Base-by-base conservation (phyloP, 768 basidiomycete genomes). In the Calocybe cyanea region DNA sequence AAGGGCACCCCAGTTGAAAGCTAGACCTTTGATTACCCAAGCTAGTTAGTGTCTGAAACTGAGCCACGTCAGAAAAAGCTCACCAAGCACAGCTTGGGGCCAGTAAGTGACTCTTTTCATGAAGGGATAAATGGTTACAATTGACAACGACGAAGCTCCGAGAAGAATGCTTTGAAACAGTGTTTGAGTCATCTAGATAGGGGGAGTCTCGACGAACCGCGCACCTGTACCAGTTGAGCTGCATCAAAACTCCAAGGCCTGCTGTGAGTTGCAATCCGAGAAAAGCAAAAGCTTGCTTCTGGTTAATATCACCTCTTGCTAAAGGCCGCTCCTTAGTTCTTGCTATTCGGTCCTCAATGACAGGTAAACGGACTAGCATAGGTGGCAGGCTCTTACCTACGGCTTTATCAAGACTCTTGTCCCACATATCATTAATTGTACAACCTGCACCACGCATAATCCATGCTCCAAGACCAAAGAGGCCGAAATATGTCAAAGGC, bases 371-470 rank as follows among this genome's bases (percentile, higher is more conserved):
- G 33, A 19, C 28, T 28, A 11, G 25, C 25, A 28, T 24, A 35
- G 14, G 37, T 36, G 24, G 30, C 4, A 4, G n/a, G 30, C 6
- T 57, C 75, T 53, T 58, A 93, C 94, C 92, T 39, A 98, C 96
- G 31, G 85, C 83, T 60, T 81, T 83, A 73, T 99, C 96, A 36
- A 96, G 78, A 50, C 90, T 82, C 52, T 75, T 77, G 66, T 99
- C 96, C 95, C 96, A 98, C 83, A 99, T 83, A 61, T 99, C 96
- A 63, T 99, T 99, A 56, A 99, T 95, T 2, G 92, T 97, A 65
- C 96, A 99, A 2, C 96, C 96, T 17, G 96, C 96, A 4, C 95
- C 92, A 15, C 96, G 83, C 96, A 99, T 99, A 41, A 98, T 76
- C 35, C 96, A 55, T 0, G 96, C 93, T 1, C 96, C 96, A 8